Base-by-base conservation (phyloP, 2,329 filamentous ascomycete species). In the Colletotrichum graminicola region DNA sequence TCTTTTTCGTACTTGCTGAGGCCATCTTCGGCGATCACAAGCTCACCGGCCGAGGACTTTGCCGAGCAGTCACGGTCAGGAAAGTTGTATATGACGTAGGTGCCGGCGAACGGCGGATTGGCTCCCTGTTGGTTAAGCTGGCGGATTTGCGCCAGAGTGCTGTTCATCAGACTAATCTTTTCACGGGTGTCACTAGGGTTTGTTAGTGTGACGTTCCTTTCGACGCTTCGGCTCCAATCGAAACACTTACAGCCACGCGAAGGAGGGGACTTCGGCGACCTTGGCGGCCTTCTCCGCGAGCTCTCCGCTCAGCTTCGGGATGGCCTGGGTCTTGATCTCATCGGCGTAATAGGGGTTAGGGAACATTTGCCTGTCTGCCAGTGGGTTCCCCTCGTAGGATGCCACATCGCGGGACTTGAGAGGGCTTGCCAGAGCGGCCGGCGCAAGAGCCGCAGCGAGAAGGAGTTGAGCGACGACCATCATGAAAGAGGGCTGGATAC, bases 221-320 rank as follows among this genome's bases (percentile, higher is more conserved):
- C n/a, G 6, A 14, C 3, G 16, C 18, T 18, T 47, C n/a, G 11
- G 57, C 14, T 2, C 29, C 39, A 10, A 18, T 29, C 8, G 16
- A 47, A 18, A 32, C 57, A 61, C 73, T 76, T 43, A 80, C 75
- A 75, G 77, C 76, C 74, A 78, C 52, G 76, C 79, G 61, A 78
- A 78, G 3, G 76, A 78, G n/a, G 79, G 76, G 6, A 80, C 75
- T 41, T 76, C 75, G 10, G 76, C 77, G 39, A 78, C 76, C 34
- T 76, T 76, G 43, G 76, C 75, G 10, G 77, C 76, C 66, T 79
- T 82, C 7, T 82, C 81, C 26, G 81, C 81, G 59, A 86, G 79
- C 18, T 84, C 80, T 7, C 83, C 79, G 12, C 83, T 82, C 70
- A 89, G 79, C 3, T 87, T 86, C 4, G 89, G 88, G 45, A 90